Conservation (phyloP, 2,329 filamentous ascomycete genomes). For the Verticillium longisporum region DNA sequence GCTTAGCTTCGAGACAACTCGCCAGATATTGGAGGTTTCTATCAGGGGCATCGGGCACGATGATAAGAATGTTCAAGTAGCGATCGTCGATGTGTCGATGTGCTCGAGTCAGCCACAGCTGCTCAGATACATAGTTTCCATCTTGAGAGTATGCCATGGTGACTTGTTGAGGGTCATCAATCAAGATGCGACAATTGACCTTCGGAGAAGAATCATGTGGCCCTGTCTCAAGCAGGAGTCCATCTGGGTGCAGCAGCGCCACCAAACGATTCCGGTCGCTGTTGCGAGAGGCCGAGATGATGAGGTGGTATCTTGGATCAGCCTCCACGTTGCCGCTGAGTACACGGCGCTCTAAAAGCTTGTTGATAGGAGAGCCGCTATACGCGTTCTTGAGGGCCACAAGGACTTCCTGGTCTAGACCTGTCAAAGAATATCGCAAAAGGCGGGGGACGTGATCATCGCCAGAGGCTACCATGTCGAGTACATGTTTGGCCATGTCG, state of each 20-base stretch:
- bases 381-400: conserved; percentile 1
- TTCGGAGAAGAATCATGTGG: not conserved
- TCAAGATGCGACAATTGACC: not conserved
- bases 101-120: not conserved
- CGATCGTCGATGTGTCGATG: not conserved
- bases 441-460: conserved; percentile 22
- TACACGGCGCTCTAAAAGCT: conserved; percentile 20
- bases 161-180: not conserved
- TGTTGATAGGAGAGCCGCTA: conserved; percentile 9
- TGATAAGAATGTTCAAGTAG: not conserved
- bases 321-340: conserved; percentile 13
- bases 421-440: conserved; percentile 23
- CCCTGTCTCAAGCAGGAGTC: conserved; percentile 18
- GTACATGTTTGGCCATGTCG: conserved; percentile 13
- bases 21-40: not conserved
- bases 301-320: conserved; percentile 23
- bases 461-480: conserved; percentile 17
- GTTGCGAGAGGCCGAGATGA: conserved; percentile 16
- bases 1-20: not conserved
- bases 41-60: not conserved
- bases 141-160: not conserved
- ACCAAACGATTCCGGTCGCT: conserved; percentile 9
- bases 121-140: not conserved
- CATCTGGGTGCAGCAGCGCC: conserved; percentile 19
- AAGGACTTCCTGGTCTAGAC: not conserved